A percentile compares a stretch with the other conserved stretches of the same genome.
These are phyloP conservation scores for Vitellaria paradoxa DNA, from an alignment of 179 eudicot species.

Conservation along the genomic window DNA sequence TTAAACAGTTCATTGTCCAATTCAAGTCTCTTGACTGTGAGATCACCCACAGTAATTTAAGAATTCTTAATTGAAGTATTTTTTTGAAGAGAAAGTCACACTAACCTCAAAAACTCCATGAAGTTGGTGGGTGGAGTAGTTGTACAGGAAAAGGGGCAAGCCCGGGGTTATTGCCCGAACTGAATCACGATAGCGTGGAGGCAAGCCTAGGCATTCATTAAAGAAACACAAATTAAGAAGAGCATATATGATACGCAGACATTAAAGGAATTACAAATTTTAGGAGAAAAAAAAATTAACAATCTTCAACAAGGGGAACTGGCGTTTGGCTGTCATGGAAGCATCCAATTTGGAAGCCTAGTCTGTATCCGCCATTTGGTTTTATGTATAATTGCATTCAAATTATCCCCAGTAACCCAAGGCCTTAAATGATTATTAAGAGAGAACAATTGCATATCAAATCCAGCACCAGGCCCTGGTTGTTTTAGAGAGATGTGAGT, in stretches of 20 bases:
- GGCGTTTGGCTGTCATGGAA: neutral
- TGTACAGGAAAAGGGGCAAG: slow-evolving; percentile 94
- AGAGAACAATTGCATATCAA: neutral
- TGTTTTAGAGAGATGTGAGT: no score
- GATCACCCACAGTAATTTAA: neutral
- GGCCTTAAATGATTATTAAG: neutral
- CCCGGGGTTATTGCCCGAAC: slow-evolving; percentile 95
- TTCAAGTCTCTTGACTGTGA: neutral
- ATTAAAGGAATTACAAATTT: neutral
- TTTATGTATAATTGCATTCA: no score
- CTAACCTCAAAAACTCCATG: slow-evolving; percentile 97
- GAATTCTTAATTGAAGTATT: neutral
- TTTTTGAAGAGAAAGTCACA: neutral
- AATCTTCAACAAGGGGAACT: neutral
- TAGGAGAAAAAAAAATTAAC: neutral
- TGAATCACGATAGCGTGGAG: slow-evolving; percentile 96
- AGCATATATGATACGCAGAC: neutral
- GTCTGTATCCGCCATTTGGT: no score
- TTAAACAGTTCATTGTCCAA: neutral
- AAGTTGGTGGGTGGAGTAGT: slow-evolving; percentile 98
- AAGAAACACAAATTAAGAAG: neutral
- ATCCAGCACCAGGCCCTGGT: neutral
- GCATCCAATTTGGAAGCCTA: neutral
- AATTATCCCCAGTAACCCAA: neutral
- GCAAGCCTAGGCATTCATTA: slow-evolving; percentile 56